These are phyloP conservation scores for Brettanomyces sp. DNA, from an alignment of 805 yeast genomes.

Conservation along the genomic window DNA sequence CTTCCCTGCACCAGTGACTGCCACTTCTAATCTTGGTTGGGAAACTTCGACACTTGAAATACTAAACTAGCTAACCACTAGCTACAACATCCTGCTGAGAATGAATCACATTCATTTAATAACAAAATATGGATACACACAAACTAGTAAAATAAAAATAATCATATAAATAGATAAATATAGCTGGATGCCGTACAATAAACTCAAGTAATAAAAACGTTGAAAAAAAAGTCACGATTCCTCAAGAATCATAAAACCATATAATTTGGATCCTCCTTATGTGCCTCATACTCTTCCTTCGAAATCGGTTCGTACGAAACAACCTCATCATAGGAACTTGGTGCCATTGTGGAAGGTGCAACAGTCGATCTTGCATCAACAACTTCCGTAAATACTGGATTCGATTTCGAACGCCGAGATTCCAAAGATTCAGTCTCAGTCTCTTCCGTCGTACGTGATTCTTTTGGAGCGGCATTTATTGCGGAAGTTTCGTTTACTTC, in stretches of 20 bases:
- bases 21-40: too few species aligned
- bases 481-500: not conserved
- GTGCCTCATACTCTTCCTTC: slow-evolving; percentile 34
- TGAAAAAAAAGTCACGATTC: too few species aligned
- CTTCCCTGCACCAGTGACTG: too few species aligned
- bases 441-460: not conserved
- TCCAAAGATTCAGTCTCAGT: slow-evolving; percentile 13
- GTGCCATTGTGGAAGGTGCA: not conserved
- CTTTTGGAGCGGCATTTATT: not conserved
- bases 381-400: slow-evolving; percentile 19
- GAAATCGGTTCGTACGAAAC: slow-evolving; percentile 39
- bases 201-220: too few species aligned
- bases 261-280: slow-evolving; percentile 41
- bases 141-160: too few species aligned
- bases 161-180: too few species aligned
- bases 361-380: slow-evolving; percentile 6
- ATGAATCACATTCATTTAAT: too few species aligned
- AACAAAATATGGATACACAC: too few species aligned
- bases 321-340: slow-evolving; percentile 16
- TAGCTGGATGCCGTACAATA: too few species aligned
- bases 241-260: slow-evolving; percentile 20
- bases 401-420: not conserved
- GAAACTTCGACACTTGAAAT: too few species aligned
- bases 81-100: too few species aligned
- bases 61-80: too few species aligned